phyloP scores from a whole-genome alignment of 192 early-diverging fungal genomes.

The Backusella morwellensis region DNA sequence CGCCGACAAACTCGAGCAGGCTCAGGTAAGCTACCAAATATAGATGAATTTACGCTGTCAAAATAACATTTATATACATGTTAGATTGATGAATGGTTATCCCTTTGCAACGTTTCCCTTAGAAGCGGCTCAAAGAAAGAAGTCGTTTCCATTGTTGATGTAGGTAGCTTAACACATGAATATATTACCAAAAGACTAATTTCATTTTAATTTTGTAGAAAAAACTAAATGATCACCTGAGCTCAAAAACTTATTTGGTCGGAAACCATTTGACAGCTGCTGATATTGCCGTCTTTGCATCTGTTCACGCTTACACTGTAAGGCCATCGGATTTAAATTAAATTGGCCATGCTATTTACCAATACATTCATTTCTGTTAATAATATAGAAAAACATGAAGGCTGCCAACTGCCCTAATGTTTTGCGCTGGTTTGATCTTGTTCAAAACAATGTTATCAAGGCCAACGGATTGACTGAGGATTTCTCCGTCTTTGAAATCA shows the following conservation, averaged over 20 bases:
- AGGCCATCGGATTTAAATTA: not conserved
- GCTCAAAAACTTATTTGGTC: slow-evolving; percentile 62
- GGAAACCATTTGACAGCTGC: slow-evolving; percentile 61
- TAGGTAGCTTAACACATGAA: not conserved
- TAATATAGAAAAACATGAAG: slow-evolving; percentile 18
- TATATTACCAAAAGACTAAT: not conserved
- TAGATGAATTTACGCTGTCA: not conserved
- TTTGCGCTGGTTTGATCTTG: slow-evolving; percentile 76
- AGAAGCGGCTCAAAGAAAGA: slow-evolving; percentile 28
- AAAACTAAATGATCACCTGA: slow-evolving; percentile 55
- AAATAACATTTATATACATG: not conserved
- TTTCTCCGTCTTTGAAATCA: slow-evolving; percentile 35
- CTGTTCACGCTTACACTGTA: slow-evolving; percentile 58
- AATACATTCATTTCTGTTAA: not conserved
- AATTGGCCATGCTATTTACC: too few species aligned
- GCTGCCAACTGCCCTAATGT: slow-evolving; percentile 53
- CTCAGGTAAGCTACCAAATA: slow-evolving; percentile 15
- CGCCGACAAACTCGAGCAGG: slow-evolving; percentile 17
- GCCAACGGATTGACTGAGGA: slow-evolving; percentile 43
- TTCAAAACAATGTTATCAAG: slow-evolving; percentile 64
- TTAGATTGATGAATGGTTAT: slow-evolving; percentile 36
- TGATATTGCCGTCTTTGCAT: slow-evolving; percentile 66
- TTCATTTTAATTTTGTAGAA: not conserved
- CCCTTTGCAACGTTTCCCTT: slow-evolving; percentile 13
- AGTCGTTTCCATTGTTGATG: slow-evolving; percentile 17